Evolutionary conservation across 1,284 basidiomycete species (phyloP).

Genomic region (Ustilago lituana): DNA sequence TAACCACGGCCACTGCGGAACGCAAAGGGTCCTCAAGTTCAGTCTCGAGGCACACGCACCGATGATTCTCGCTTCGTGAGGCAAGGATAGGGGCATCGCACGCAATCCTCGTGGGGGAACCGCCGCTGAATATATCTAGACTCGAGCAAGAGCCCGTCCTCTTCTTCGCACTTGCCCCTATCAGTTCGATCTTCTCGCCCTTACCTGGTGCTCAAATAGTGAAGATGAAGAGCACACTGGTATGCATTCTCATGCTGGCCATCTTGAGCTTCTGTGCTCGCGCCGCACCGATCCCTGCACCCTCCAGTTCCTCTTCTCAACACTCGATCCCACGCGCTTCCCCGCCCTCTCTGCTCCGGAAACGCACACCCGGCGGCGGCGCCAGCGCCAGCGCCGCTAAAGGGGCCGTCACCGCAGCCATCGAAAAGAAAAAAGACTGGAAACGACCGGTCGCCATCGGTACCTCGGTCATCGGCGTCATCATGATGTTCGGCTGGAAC

Average conservation of each 20-base stretch:
- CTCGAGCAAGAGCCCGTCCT: no score
- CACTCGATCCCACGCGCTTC: not conserved
- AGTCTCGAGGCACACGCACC: no score
- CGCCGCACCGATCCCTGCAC: conserved; percentile 5
- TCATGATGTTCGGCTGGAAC: conserved; percentile 29
- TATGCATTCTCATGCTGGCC: conserved; percentile 5
- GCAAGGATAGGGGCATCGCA: no score
- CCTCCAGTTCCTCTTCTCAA: not conserved
- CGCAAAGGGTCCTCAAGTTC: no score
- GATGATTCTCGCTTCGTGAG: no score
- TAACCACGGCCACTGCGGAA: no score
- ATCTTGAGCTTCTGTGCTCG: conserved; percentile 19
- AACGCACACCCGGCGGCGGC: not conserved
- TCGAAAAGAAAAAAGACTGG: conserved; percentile 16
- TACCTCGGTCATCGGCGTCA: conserved; percentile 7
- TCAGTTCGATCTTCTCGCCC: no score
- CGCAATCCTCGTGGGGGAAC: no score
- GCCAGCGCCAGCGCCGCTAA: not conserved
- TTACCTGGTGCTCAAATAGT: no score
- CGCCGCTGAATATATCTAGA: no score
- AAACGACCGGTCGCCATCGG: conserved; percentile 26
- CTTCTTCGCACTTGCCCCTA: no score
- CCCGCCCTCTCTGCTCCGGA: not conserved
- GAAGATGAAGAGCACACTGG: conserved; percentile 17
- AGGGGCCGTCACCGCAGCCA: not conserved